A percentile compares a stretch with the other conserved stretches of the same genome.
These are phyloP conservation scores for Meripilus lineatus DNA, from an alignment of 1,284 basidiomycete genomes.

Conservation along the genomic window DNA sequence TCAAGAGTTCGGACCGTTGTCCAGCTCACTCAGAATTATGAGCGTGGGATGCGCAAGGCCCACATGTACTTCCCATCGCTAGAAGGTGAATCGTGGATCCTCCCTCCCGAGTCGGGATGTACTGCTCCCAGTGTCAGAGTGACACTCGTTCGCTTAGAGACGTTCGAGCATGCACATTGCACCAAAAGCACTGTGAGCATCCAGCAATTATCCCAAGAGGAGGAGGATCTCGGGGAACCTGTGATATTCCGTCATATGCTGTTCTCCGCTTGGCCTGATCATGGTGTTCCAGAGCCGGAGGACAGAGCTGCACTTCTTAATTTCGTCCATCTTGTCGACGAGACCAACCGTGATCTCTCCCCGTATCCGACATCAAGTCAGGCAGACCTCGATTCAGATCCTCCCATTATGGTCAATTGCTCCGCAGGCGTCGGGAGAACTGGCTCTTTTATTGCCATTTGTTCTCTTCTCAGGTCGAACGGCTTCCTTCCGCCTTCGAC, in stretches of 20 bases:
- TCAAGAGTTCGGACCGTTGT: constrained; percentile 67
- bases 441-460: constrained; percentile 80
- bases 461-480: constrained; percentile 61
- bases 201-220: constrained; percentile 13
- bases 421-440: constrained; percentile 90
- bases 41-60: constrained; percentile 65
- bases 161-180: constrained; percentile 52
- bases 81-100: constrained; percentile 48
- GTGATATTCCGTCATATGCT: constrained; percentile 67
- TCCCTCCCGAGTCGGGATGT: constrained; percentile 42
- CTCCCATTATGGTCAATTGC: constrained; percentile 81
- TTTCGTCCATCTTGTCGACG: constrained; percentile 61
- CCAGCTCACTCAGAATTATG: constrained; percentile 69
- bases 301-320: constrained; percentile 52
- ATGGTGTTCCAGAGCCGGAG: constrained; percentile 61
- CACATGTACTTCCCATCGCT: constrained; percentile 67
- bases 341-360: constrained; percentile 46
- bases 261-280: constrained; percentile 79
- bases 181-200: constrained; percentile 50
- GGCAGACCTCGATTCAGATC: constrained; percentile 40
- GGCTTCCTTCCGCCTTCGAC: constrained; percentile 39
- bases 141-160: constrained; percentile 41
- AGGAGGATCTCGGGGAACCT: constrained; percentile 22
- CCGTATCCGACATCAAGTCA: constrained; percentile 22
- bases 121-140: constrained; percentile 44